phyloP scores from a whole-genome alignment of 441 rosid species.

The Geranium incanum region DNA sequence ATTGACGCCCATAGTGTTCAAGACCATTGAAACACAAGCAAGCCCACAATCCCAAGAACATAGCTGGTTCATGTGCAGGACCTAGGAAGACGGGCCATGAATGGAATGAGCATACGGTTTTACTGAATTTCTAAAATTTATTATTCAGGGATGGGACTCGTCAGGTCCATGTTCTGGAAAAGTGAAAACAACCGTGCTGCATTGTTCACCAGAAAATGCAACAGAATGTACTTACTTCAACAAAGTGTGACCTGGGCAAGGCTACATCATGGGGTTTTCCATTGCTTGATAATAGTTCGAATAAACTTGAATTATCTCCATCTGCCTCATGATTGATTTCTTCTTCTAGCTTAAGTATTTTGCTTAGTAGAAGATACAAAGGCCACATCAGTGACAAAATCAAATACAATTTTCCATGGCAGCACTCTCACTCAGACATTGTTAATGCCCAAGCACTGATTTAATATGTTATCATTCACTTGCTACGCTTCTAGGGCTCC shows the following conservation, averaged over 20 bases:
- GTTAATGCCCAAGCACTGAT: constrained; percentile 10
- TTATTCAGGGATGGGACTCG: not conserved
- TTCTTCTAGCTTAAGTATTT: constrained; percentile 59
- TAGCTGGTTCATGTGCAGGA: constrained; percentile 74
- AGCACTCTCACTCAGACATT: constrained; percentile 19
- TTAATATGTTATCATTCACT: constrained; percentile 14
- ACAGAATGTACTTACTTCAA: constrained; percentile 38
- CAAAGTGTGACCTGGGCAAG: constrained; percentile 36
- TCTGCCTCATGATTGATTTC: constrained; percentile 29
- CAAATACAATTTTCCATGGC: not conserved
- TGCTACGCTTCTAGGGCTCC: not conserved
- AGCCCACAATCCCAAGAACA: constrained; percentile 92
- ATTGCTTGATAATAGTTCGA: constrained; percentile 27
- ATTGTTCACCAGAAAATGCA: not conserved
- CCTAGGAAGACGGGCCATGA: constrained; percentile 34
- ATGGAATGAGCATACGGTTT: constrained; percentile 2
- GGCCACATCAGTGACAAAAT: constrained; percentile 62
- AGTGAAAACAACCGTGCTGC: constrained; percentile 10
- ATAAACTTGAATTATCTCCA: constrained; percentile 25
- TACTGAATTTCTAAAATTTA: not conserved
- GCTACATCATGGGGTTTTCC: constrained; percentile 25
- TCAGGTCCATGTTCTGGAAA: not conserved
- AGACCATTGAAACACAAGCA: constrained; percentile 80
- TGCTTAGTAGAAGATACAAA: constrained; percentile 53
- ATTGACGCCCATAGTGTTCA: constrained; percentile 57